phyloP scores from a whole-genome alignment of 148 eudicot species.

The Selenicereus undatus region DNA sequence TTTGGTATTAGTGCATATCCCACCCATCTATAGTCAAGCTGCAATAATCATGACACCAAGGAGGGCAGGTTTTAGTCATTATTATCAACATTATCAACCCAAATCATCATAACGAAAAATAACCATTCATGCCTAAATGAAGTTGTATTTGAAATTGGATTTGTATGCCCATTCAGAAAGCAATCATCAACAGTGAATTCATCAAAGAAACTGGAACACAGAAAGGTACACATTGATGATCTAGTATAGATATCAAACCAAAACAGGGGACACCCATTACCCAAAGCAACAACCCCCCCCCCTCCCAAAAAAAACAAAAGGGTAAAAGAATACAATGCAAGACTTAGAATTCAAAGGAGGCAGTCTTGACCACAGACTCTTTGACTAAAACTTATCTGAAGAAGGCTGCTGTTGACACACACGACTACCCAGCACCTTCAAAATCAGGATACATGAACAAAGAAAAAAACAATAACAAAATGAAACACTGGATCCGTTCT shows the following conservation, averaged over 20 bases:
- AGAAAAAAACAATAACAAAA: neutral
- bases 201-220: neutral
- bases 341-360: neutral
- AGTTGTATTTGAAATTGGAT: neutral
- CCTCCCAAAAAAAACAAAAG: neutral
- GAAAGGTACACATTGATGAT: neutral
- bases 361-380: constrained; percentile 9
- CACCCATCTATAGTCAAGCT: constrained; percentile 34
- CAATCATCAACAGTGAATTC: neutral
- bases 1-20: constrained; percentile 23
- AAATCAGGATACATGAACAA: neutral
- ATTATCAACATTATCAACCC: neutral
- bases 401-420: neutral
- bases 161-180: constrained; percentile 2
- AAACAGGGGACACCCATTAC: neutral
- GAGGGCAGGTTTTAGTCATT: neutral
- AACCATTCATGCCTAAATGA: neutral
- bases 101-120: neutral
- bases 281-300: neutral
- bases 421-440: neutral
- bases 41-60: constrained; percentile 12
- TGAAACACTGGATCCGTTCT: constrained; percentile 4
- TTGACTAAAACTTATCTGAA: neutral
- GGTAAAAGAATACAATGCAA: neutral
- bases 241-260: neutral